Evolutionary conservation across 768 basidiomycete species (phyloP), one percentile per base, ranked within the genome.

Genomic region (Brasilioporus rufonigricans): DNA sequence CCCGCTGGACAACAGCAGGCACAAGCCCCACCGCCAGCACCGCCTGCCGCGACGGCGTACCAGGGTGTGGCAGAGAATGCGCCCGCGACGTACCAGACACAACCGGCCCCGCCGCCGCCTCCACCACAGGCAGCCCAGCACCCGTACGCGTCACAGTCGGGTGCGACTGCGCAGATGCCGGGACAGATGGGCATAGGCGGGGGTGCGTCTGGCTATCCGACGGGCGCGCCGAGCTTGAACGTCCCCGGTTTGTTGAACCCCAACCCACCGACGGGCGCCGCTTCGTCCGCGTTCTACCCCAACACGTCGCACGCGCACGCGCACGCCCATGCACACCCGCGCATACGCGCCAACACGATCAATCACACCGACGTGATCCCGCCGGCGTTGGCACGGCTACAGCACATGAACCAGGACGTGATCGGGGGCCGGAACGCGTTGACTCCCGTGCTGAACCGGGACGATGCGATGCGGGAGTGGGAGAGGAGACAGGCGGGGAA

Each of bases 381-480:
- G 27, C 92, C 96, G 21, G 95, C 96, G 38, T 77, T 99, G 24
- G 93, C 93, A 23, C 81, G 92, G 32, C 72, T 95, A 58, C 88
- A 91, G 51, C 91, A 93, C 27, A 92, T 93, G 88, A 90, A 89
- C 57, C 85, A 88, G 72, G 89, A 88, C 70, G 84, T 85, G 64
- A 87, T 86, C 60, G 82, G 76, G 47, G 66, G 66, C 3, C 79
- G 92, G 50, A 91, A 92, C 62, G 89, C 91, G 21, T 70, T 97
- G 70, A 97, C 93, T 14, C 96, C 96, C 3, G 94, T 97, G 29
- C 73, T 98, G 60, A 95, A 96, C 63, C 81, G 96, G 49, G 96
- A 98, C 61, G 96, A 99, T 59, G 89, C 91, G 41, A 89, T 93
- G 77, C 83, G 88, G 40, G 96, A 98, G 73, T 98, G 96, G 96